A percentile compares a stretch with the other conserved stretches of the same genome.
Evolutionary conservation across 129 eudicot species (phyloP).

Genomic region (Erigeron canadensis): DNA sequence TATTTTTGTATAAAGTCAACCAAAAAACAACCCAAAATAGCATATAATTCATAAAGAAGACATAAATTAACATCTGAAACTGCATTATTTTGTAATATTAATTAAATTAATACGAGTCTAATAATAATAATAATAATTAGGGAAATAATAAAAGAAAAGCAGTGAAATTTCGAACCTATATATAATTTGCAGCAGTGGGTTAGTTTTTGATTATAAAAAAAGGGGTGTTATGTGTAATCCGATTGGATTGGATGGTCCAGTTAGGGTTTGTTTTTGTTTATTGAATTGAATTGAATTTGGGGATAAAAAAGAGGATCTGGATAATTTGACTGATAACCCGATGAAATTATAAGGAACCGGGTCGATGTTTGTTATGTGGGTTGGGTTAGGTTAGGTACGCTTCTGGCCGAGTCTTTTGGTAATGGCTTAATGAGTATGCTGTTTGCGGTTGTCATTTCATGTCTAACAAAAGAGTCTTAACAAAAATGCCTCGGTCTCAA

Average conservation of each 20-base stretch:
- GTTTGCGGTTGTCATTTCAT: conserved; percentile 31
- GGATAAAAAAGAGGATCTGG: conserved; percentile 20
- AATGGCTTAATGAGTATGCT: conserved; percentile 19
- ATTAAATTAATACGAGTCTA: conserved; percentile 18
- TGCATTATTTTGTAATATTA: too few species aligned
- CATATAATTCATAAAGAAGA: background rate
- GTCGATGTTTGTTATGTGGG: conserved; percentile 17
- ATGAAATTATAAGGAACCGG: conserved; percentile 11
- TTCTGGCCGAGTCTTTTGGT: conserved; percentile 24
- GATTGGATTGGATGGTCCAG: conserved; percentile 37
- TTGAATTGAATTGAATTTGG: background rate
- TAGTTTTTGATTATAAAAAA: conserved; percentile 3
- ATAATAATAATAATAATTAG: background rate
- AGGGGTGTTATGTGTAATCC: conserved; percentile 17
- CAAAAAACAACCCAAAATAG: background rate
- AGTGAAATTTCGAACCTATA: conserved; percentile 26
- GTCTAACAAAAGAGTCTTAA: too few species aligned
- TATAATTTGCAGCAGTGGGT: background rate
- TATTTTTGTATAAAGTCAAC: too few species aligned
- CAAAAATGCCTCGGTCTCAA: too few species aligned
- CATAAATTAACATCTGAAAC: background rate
- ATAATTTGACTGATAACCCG: conserved; percentile 27
- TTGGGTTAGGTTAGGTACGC: background rate
- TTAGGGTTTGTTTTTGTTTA: conserved; percentile 29
- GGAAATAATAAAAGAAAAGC: conserved; percentile 9